Conservation (phyloP, 257 asterid genomes). For the Fraxinus americana region DNA sequence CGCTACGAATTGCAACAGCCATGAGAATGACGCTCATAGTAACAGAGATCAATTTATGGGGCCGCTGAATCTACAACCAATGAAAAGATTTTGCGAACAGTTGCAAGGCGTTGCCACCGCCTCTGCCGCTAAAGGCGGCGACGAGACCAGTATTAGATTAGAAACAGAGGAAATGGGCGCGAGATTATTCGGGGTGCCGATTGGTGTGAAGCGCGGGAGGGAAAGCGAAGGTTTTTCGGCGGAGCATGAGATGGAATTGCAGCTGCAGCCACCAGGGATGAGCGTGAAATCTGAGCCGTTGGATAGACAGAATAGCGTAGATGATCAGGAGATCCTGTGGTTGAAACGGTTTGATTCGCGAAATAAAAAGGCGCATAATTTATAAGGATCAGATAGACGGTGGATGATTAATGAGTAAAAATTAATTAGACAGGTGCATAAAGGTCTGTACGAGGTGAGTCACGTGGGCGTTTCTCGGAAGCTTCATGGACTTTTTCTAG, state of each 20-base stretch:
- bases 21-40: neutral
- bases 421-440: slow-evolving; percentile 25
- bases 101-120: slow-evolving; percentile 25
- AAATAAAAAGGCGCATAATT: slow-evolving; percentile 33
- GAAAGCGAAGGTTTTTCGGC: slow-evolving; percentile 33
- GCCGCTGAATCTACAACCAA: slow-evolving; percentile 63
- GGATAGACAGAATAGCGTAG: slow-evolving; percentile 32
- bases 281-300: slow-evolving; percentile 41
- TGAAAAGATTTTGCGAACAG: slow-evolving; percentile 38
- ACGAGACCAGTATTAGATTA: neutral
- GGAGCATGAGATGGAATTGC: slow-evolving; percentile 39
- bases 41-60: neutral
- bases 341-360: slow-evolving; percentile 20
- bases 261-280: slow-evolving; percentile 44
- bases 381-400: slow-evolving; percentile 20
- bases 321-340: slow-evolving; percentile 29
- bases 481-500: slow-evolving; percentile 9
- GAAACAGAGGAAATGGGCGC: slow-evolving; percentile 49
- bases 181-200: slow-evolving; percentile 44
- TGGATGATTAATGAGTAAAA: neutral
- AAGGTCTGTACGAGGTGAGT: slow-evolving; percentile 28
- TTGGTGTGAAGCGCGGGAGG: slow-evolving; percentile 42
- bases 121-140: slow-evolving; percentile 12
- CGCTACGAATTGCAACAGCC: slow-evolving; percentile 13
- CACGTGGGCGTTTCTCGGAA: slow-evolving; percentile 37